Percentiles rank a stretch among this genome's conserved stretches.
phyloP scores from a whole-genome alignment of 148 eudicot species.

The Silene uniflora region DNA sequence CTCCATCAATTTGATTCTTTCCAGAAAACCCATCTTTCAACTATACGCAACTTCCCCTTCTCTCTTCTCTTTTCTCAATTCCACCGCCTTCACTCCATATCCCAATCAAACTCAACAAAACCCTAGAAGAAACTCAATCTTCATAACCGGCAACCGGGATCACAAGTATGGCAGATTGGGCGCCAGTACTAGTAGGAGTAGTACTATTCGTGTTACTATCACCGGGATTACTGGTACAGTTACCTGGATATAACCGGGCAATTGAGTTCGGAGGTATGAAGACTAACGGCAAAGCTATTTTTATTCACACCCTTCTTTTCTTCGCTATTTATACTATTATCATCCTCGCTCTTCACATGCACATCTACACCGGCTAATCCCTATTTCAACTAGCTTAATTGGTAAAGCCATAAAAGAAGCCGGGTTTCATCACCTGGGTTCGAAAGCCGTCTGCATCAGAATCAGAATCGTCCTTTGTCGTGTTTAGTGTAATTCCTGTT shows the following conservation, averaged over 20 bases:
- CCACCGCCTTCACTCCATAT: neutral
- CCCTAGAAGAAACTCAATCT: neutral
- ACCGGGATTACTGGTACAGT: slow-evolving; percentile 55
- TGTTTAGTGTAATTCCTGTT: neutral
- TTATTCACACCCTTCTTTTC: slow-evolving; percentile 44
- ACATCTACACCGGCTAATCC: slow-evolving; percentile 45
- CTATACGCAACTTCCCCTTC: neutral
- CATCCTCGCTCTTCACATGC: slow-evolving; percentile 38
- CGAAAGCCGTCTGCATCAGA: too few relatives aligned
- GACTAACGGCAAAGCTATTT: slow-evolving; percentile 51
- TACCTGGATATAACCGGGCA: slow-evolving; percentile 46
- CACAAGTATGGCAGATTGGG: slow-evolving; percentile 48
- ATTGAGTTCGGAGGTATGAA: slow-evolving; percentile 55
- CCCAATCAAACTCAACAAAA: neutral
- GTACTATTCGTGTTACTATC: slow-evolving; percentile 48
- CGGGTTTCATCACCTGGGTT: too few relatives aligned
- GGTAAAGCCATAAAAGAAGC: too few relatives aligned
- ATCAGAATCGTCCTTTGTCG: neutral
- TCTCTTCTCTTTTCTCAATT: neutral
- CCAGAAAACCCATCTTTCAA: neutral
- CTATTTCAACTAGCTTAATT: neutral
- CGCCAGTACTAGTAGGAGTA: slow-evolving; percentile 60
- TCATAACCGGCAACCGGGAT: slow-evolving; percentile 10
- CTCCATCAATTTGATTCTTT: neutral
- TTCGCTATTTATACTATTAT: slow-evolving; percentile 41